Evolutionary conservation across 352 stramenopile species (phyloP).

Genomic region (Globisporangium takayamanum): DNA sequence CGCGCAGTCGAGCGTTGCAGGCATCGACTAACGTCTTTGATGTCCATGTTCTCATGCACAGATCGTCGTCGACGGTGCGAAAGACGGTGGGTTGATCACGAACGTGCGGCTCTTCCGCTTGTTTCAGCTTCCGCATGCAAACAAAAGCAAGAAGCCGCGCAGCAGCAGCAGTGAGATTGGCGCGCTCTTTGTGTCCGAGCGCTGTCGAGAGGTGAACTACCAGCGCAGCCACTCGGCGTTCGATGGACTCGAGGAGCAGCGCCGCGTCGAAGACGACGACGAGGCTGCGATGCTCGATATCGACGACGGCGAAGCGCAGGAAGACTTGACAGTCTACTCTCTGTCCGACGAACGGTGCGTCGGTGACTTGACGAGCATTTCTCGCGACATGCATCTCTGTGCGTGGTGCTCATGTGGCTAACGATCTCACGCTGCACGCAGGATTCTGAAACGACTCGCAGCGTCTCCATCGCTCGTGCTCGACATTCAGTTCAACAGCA

Average conservation of each 20-base stretch:
- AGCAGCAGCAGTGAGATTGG: slow-evolving; percentile 8
- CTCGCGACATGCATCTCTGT: background rate
- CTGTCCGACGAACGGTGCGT: slow-evolving; percentile 43
- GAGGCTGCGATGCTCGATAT: slow-evolving; percentile 25
- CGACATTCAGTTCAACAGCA: slow-evolving; percentile 59
- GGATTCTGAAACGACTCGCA: slow-evolving; percentile 42
- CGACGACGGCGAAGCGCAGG: slow-evolving; percentile 25
- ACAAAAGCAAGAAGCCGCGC: background rate
- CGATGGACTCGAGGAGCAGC: slow-evolving; percentile 19
- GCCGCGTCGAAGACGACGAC: slow-evolving; percentile 29
- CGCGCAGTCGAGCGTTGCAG: background rate
- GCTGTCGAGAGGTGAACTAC: slow-evolving; percentile 29
- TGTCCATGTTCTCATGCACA: slow-evolving; percentile 7
- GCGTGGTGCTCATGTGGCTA: background rate
- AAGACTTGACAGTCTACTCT: slow-evolving; percentile 48
- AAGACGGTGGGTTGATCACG: slow-evolving; percentile 33
- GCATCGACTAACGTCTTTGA: background rate
- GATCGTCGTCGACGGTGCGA: slow-evolving; percentile 37
- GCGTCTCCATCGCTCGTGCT: slow-evolving; percentile 57
- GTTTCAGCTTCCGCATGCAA: slow-evolving; percentile 25
- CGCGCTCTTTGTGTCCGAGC: slow-evolving; percentile 51
- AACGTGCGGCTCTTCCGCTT: slow-evolving; percentile 57
- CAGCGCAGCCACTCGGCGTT: slow-evolving; percentile 6
- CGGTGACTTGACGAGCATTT: background rate
- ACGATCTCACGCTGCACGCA: slow-evolving; percentile 8